Conservation (phyloP, 2,329 filamentous ascomycete genomes). For the Aspergillus novoparasiticus region DNA sequence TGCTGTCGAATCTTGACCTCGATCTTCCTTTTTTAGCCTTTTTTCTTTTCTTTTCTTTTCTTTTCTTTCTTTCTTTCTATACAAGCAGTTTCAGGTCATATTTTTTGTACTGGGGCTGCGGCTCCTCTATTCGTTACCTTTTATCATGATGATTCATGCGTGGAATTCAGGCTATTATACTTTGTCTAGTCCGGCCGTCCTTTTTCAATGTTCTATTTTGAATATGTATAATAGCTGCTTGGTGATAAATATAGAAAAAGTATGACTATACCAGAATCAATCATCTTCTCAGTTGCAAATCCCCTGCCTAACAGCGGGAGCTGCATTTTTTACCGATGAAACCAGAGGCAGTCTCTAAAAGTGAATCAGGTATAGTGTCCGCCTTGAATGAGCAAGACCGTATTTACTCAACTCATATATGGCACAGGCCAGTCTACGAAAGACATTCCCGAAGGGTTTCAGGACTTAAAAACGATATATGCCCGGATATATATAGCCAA, state of each 20-base stretch:
- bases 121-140: too few relatives aligned
- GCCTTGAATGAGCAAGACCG: too few relatives aligned
- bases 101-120: neutral
- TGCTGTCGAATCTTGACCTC: neutral
- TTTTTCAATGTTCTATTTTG: neutral
- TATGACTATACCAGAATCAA: neutral
- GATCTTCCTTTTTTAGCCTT: neutral
- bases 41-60: too few relatives aligned
- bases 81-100: neutral
- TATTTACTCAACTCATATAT: too few relatives aligned
- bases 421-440: neutral
- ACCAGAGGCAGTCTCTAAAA: neutral
- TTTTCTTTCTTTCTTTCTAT: too few relatives aligned
- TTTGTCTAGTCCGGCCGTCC: neutral
- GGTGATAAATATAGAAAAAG: neutral
- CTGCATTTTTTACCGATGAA: too few relatives aligned
- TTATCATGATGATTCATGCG: constrained; percentile 10
- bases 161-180: constrained; percentile 8
- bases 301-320: neutral
- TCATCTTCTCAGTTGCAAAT: neutral
- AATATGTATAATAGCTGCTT: constrained; percentile 6
- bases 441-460: neutral
- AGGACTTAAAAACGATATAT: neutral
- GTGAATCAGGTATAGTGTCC: neutral
- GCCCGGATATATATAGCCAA: neutral